These are phyloP conservation scores for Pseudoneurospora amorphoporcata DNA, from an alignment of 495 filamentous ascomycete species.

Conservation along the genomic window DNA sequence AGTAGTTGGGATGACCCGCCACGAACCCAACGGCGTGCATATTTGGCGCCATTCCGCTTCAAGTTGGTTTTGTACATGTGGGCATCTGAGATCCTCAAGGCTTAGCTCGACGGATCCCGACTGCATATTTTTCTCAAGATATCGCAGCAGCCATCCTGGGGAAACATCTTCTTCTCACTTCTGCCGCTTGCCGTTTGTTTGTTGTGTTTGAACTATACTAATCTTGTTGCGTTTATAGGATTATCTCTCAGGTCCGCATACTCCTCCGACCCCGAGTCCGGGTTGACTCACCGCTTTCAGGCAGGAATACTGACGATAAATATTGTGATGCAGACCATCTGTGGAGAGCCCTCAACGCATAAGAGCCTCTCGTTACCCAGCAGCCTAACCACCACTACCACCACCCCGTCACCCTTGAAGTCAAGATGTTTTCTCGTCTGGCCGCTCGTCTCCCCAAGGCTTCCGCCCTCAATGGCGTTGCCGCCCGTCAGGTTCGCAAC, in stretches of 20 bases:
- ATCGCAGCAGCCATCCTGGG: background rate
- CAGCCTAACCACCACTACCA: background rate
- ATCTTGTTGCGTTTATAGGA: constrained; percentile 45
- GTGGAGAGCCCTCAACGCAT: constrained; percentile 69
- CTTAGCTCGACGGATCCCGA: background rate
- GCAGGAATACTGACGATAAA: constrained; percentile 23
- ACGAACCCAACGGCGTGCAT: background rate
- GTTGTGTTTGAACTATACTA: background rate
- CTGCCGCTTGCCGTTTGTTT: background rate
- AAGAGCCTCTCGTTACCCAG: constrained; percentile 9
- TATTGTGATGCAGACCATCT: constrained; percentile 63
- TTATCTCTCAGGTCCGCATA: constrained; percentile 77
- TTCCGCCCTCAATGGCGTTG: constrained; percentile 19
- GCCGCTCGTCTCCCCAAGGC: constrained; percentile 43
- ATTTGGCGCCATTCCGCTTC: background rate
- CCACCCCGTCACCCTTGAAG: constrained; percentile 10
- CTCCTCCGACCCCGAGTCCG: constrained; percentile 10
- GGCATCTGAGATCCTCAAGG: background rate
- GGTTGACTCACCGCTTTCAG: constrained; percentile 33
- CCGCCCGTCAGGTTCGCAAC: constrained; percentile 39
- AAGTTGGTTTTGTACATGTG: background rate
- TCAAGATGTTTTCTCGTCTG: constrained; percentile 61
- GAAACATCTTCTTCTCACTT: background rate
- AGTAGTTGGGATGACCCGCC: background rate
- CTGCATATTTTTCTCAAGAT: background rate